Base-by-base conservation (phyloP, 1,284 basidiomycete species). In the Inonotus obliquus region DNA sequence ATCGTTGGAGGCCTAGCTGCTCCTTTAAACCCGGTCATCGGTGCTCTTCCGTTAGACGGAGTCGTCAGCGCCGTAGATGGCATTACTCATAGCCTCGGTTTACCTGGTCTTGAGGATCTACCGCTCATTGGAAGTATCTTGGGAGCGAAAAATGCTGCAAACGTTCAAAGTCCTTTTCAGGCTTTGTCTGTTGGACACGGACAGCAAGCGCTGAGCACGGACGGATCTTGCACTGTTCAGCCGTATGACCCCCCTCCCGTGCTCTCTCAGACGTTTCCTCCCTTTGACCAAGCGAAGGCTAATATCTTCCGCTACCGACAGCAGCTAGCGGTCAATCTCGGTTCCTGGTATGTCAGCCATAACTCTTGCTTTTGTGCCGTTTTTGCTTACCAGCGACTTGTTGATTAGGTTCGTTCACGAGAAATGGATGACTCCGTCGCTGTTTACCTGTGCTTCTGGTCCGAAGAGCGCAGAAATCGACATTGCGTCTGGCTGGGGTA, bases 371-470 rank as follows among this genome's bases (percentile, higher is more conserved):
- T 4, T 13, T 45, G 17, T 53, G 23, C 60, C 59, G 7, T 35
- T n/a, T 35, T 55, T 49, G 25, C 39, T 44, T 38, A 65, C 19
- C 23, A 9, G 19, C n/a, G 41, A 17, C 23, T 55, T 35, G 10
- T 21, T 27, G 39, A 55, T 13, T 62, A 87, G 87, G 88, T 90
- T 92, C 67, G 87, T 91, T 0, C 83, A 86, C 60, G 90, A 92
- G 70, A 74, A 80, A 32, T 92, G 90, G 89, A 91, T 92, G 86
- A 83, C 83, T 5, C 83, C 85, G 3, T 85, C 85, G 47, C 66
- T 89, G 37, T 91, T 91, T 69, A 70, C 71, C 1, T 89, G 87
- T 63, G 87, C 89, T 2, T 70, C 77, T 25, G 85, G 80, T 4
- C 68, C 75, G 19, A 76, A 81, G 67, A 67, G 74, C 1, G 81